phyloP scores from a whole-genome alignment of 2,329 filamentous ascomycete species.

The Macrophomina tecta region DNA sequence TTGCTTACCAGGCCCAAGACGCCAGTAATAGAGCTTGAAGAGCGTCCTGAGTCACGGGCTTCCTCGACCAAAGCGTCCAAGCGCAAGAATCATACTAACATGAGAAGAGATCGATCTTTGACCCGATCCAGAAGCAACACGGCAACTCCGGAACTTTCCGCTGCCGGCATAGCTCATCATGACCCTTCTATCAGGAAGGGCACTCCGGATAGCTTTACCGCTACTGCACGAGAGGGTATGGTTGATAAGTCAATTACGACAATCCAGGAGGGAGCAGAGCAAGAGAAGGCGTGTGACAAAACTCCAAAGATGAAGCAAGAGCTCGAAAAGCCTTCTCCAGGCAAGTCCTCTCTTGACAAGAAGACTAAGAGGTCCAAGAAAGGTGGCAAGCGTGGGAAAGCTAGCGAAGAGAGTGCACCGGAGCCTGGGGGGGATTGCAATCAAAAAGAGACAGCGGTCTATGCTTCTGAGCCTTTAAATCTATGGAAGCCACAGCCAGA shows the following conservation, averaged over 20 bases:
- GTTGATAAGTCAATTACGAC: conserved; percentile 9
- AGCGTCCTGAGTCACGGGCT: not conserved
- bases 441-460: not conserved
- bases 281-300: not conserved
- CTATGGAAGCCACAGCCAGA: not conserved
- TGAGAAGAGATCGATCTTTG: not conserved
- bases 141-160: not conserved
- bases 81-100: not conserved
- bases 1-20: not conserved
- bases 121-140: conserved; percentile 2
- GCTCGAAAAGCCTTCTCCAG: not conserved
- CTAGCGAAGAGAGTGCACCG: not conserved
- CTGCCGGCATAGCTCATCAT: not conserved
- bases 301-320: not conserved
- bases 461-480: not conserved
- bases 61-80: not conserved
- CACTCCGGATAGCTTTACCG: not conserved
- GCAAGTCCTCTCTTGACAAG: not conserved
- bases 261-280: not conserved
- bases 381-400: not conserved
- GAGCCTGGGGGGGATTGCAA: no score
- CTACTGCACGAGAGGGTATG: not conserved
- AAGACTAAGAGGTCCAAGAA: not conserved
- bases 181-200: not conserved
- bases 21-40: not conserved